Evolutionary conservation across 2,329 filamentous ascomycete genomes (phyloP).

Genomic region (Penicillium sclerotiorum): DNA sequence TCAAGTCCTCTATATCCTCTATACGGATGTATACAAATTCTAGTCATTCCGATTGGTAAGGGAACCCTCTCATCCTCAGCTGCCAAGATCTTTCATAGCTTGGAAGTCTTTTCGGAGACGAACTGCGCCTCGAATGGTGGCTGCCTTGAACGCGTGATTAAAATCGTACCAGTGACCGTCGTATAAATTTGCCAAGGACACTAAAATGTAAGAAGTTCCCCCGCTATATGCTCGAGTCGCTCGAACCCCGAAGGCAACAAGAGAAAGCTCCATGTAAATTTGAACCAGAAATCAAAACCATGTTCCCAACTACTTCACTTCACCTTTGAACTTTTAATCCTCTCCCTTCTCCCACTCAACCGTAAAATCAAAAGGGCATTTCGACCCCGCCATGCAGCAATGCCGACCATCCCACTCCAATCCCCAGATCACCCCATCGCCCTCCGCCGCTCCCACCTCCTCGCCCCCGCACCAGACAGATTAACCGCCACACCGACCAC

Average conservation of each 20-base stretch:
- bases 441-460: conserved; percentile 24
- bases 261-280: too few species aligned
- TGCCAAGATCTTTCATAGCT: conserved; percentile 3
- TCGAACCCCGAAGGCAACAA: too few species aligned
- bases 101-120: too few species aligned
- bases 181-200: not conserved
- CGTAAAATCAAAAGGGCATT: not conserved
- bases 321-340: too few species aligned
- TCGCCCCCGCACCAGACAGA: conserved; percentile 25
- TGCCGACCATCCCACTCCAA: conserved; percentile 18
- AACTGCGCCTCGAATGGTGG: conserved; percentile 3
- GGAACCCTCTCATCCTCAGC: not conserved
- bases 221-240: too few species aligned
- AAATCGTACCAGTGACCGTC: not conserved
- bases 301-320: too few species aligned
- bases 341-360: too few species aligned
- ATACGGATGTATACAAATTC: too few species aligned
- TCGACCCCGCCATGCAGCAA: conserved; percentile 2
- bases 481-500: conserved; percentile 27
- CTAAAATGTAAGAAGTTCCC: too few species aligned
- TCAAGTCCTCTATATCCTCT: too few species aligned
- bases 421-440: conserved; percentile 25
- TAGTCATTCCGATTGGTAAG: too few species aligned
- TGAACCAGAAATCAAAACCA: too few species aligned
- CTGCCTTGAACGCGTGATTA: conserved; percentile 3